Conservation (phyloP, 2,329 filamentous ascomycete genomes). For the Camillea tinctor region DNA sequence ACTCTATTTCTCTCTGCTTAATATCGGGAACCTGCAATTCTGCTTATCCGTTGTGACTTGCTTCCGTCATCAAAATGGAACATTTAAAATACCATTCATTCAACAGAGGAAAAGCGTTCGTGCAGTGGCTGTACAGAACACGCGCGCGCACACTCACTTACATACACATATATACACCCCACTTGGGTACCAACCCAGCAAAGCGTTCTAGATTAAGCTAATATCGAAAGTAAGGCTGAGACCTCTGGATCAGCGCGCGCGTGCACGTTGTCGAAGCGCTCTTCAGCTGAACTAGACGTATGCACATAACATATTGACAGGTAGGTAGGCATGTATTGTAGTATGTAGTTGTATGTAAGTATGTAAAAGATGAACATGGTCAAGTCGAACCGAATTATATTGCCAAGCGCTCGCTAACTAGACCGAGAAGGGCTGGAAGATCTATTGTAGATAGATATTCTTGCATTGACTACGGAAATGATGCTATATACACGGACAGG, state of each 20-base stretch:
- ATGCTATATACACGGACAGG: not conserved
- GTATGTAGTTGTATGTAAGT: not conserved
- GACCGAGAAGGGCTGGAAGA: not conserved
- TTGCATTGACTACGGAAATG: slow-evolving; percentile 4
- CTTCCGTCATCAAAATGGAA: not conserved
- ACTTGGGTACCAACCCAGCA: slow-evolving; percentile 1
- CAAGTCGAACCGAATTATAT: not conserved
- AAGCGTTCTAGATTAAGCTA: not conserved
- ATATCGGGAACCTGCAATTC: not conserved
- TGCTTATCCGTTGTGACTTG: not conserved
- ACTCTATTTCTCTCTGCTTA: not conserved
- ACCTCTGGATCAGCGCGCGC: not conserved
- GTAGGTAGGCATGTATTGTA: too few relatives aligned
- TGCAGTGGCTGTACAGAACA: not conserved
- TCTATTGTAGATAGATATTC: not conserved
- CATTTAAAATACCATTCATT: too few relatives aligned
- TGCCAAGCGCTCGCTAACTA: not conserved
- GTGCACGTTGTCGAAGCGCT: not conserved
- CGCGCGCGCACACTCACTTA: too few relatives aligned
- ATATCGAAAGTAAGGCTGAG: not conserved
- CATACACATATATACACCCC: not conserved
- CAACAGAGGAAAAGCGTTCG: not conserved
- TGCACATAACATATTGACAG: too few relatives aligned
- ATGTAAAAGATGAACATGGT: not conserved
- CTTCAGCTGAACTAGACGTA: too few relatives aligned